Conservation (phyloP, 2,329 filamentous ascomycete genomes). For the Venturia aucupariae region DNA sequence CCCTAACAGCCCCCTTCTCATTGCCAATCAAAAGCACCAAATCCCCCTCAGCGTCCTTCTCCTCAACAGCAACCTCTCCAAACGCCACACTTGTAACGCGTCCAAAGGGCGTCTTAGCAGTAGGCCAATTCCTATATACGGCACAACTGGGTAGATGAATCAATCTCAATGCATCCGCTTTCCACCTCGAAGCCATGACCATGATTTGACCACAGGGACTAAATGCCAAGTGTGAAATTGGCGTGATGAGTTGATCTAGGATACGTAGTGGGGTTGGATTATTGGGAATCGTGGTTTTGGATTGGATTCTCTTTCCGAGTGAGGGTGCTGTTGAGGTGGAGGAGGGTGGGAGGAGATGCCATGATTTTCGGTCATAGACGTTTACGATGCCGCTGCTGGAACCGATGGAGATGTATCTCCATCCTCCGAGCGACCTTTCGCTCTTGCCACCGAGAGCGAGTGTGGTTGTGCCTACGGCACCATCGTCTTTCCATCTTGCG, state of each 20-base stretch:
- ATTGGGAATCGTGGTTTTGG: constrained; percentile 46
- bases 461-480: constrained; percentile 75
- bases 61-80: constrained; percentile 25
- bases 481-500: constrained; percentile 82
- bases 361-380: constrained; percentile 73
- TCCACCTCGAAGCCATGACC: constrained; percentile 76
- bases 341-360: constrained; percentile 28
- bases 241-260: constrained; percentile 81
- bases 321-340: constrained; percentile 10
- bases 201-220: constrained; percentile 84
- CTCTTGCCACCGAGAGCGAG: constrained; percentile 65
- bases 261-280: constrained; percentile 62
- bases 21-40: constrained; percentile 72
- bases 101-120: constrained; percentile 77
- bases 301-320: constrained; percentile 19
- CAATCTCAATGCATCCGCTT: constrained; percentile 77
- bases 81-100: constrained; percentile 56
- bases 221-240: constrained; percentile 70
- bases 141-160: constrained; percentile 88
- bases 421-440: constrained; percentile 58
- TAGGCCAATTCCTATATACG: constrained; percentile 96
- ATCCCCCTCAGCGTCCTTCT: constrained; percentile 46
- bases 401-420: constrained; percentile 83
- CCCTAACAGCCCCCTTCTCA: constrained; percentile 73
- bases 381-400: constrained; percentile 84